A percentile compares a stretch with the other conserved stretches of the same genome.
These are phyloP conservation scores for Trichophyton verrucosum DNA, from an alignment of 2,329 filamentous ascomycete genomes.

Conservation along the genomic window DNA sequence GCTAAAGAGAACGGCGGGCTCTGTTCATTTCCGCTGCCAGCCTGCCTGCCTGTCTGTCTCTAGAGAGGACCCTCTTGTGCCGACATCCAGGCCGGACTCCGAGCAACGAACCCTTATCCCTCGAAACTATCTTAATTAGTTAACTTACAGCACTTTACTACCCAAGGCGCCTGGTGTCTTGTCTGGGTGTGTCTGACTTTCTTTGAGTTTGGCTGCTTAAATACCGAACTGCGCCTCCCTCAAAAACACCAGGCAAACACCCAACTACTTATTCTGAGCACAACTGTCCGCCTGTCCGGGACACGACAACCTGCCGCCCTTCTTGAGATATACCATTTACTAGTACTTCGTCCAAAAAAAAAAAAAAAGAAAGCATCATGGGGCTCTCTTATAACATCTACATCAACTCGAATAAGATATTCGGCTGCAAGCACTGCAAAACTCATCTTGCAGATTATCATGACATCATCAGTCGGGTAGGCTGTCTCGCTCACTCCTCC, in stretches of 20 bases:
- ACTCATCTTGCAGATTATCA: slow-evolving; percentile 91
- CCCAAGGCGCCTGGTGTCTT: no score
- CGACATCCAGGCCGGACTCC: no score
- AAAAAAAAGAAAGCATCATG: slow-evolving; percentile 40
- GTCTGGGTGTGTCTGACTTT: not conserved
- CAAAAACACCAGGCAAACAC: not conserved
- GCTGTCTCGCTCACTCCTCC: slow-evolving; percentile 22
- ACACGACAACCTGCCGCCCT: not conserved
- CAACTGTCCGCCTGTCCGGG: not conserved
- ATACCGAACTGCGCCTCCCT: slow-evolving; percentile 2
- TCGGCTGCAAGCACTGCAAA: slow-evolving; percentile 90
- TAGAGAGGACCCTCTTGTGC: no score
- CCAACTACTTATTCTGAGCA: not conserved
- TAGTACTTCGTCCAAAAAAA: not conserved
- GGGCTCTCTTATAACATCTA: slow-evolving; percentile 87
- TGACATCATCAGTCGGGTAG: slow-evolving; percentile 84
- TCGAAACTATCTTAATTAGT: no score
- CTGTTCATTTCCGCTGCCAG: no score
- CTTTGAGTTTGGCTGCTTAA: not conserved
- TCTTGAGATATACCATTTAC: not conserved
- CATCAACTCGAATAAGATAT: slow-evolving; percentile 73
- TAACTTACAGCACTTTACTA: no score
- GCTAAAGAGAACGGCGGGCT: no score
- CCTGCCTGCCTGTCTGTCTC: no score
- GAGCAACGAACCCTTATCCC: no score